These are phyloP conservation scores for Pisolithus sp. DNA, from an alignment of 768 basidiomycete species.

Conservation along the genomic window DNA sequence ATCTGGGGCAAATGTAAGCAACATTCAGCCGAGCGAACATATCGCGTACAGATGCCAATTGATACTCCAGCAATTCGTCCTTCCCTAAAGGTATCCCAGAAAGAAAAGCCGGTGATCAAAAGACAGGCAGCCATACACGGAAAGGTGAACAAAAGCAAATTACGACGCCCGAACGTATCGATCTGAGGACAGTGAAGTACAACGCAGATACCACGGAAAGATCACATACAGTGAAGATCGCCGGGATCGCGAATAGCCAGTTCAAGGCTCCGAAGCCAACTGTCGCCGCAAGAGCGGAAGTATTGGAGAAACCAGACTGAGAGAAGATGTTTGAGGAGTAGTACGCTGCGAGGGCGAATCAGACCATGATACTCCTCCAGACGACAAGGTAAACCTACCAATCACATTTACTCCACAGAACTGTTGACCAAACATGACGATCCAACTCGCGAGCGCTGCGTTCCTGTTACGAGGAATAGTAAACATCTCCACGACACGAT, in stretches of 20 bases:
- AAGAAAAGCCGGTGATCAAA: conserved; percentile 69
- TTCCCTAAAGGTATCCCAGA: conserved; percentile 38
- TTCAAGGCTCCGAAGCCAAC: conserved; percentile 65
- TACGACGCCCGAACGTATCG: conserved; percentile 74
- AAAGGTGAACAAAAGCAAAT: conserved; percentile 69
- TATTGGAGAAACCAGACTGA: conserved; percentile 46
- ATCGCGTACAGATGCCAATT: conserved; percentile 38
- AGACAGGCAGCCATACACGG: conserved; percentile 75
- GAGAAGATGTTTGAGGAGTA: conserved; percentile 70
- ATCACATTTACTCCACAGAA: conserved; percentile 79
- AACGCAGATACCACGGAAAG: conserved; percentile 10
- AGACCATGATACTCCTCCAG: background rate
- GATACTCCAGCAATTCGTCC: conserved; percentile 44
- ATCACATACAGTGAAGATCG: conserved; percentile 44
- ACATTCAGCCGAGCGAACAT: no score
- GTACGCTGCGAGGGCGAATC: background rate
- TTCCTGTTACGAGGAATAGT: conserved; percentile 68
- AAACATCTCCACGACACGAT: conserved; percentile 62
- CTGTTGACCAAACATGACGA: conserved; percentile 68
- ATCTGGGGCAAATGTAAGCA: conserved; percentile 21
- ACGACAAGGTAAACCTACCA: conserved; percentile 7
- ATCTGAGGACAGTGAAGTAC: conserved; percentile 34
- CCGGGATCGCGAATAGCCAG: conserved; percentile 28
- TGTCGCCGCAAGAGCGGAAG: conserved; percentile 55
- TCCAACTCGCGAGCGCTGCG: conserved; percentile 34